These are phyloP conservation scores for Yarrowia deformans DNA, from an alignment of 805 yeast genomes.

Conservation along the genomic window DNA sequence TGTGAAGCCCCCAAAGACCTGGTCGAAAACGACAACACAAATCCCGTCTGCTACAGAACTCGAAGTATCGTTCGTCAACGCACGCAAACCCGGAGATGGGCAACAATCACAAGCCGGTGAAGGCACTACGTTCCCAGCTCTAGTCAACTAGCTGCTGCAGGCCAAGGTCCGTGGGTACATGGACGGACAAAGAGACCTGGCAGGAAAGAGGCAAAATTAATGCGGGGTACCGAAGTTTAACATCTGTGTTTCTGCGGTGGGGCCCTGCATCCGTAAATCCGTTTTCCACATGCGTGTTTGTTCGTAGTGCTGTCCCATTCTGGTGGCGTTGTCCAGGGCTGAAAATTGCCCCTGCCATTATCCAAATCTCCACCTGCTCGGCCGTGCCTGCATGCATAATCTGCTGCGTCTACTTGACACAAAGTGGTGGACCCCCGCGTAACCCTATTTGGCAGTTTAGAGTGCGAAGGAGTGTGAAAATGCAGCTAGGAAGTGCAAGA, in stretches of 20 bases:
- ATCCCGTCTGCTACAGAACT: too few species aligned
- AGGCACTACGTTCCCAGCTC: background rate
- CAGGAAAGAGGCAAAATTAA: conserved; percentile 14
- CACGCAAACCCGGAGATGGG: conserved; percentile 8
- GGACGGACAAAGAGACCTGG: conserved; percentile 2
- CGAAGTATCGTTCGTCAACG: background rate
- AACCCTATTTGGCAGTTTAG: conserved; percentile 26
- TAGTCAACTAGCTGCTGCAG: conserved; percentile 8
- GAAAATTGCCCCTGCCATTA: background rate
- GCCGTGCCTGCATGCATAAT: conserved; percentile 31
- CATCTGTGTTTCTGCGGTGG: background rate
- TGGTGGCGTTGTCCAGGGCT: too few species aligned
- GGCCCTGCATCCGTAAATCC: background rate
- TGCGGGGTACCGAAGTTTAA: conserved; percentile 25
- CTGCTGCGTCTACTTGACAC: conserved; percentile 11
- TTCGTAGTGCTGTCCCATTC: background rate
- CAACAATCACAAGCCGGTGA: conserved; percentile 10
- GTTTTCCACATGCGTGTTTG: background rate
- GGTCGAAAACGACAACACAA: too few species aligned
- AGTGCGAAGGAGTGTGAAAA: conserved; percentile 30
- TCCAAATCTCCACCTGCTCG: background rate
- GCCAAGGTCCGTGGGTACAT: conserved; percentile 22
- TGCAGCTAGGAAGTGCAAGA: conserved; percentile 31
- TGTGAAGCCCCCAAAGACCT: too few species aligned
- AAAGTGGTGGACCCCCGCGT: conserved; percentile 20